A percentile compares a stretch with the other conserved stretches of the same genome.
phyloP scores from a whole-genome alignment of 2,329 filamentous ascomycete species.

The Scorias spongiosa region DNA sequence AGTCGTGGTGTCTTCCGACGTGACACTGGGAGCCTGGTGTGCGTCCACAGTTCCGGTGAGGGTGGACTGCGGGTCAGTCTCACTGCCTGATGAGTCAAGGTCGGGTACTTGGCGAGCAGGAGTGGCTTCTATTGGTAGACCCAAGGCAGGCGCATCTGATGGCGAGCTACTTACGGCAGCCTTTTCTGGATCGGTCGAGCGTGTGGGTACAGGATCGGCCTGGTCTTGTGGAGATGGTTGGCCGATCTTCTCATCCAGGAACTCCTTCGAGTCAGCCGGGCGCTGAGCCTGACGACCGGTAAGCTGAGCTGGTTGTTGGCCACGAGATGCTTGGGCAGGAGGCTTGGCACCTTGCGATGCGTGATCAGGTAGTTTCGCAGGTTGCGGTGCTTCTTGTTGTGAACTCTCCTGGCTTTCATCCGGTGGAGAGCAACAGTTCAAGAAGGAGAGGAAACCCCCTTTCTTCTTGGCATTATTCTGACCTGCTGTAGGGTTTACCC shows the following conservation, averaged over 20 bases:
- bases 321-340: constrained; percentile 29
- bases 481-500: constrained; percentile 16
- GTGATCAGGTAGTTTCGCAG: constrained; percentile 27
- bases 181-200: constrained; percentile 4
- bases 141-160: constrained; percentile 7
- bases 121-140: constrained; percentile 4
- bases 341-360: constrained; percentile 20
- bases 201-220: constrained; percentile 1
- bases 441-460: constrained; percentile 32
- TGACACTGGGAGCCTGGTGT: constrained; percentile 6
- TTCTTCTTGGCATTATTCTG: constrained; percentile 28
- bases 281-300: constrained; percentile 36
- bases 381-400: constrained; percentile 37
- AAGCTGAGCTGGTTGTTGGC: constrained; percentile 38
- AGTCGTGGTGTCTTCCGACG: constrained; percentile 1
- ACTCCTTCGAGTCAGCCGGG: constrained; percentile 29
- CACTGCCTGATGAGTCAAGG: constrained; percentile 1
- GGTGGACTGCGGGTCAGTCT: constrained; percentile 2
- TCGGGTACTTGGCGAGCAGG: constrained; percentile 5
- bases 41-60: constrained; percentile 1
- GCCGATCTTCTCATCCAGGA: constrained; percentile 28
- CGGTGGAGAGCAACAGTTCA: constrained; percentile 52
- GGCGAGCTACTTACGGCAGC: not conserved
- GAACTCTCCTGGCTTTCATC: constrained; percentile 43
- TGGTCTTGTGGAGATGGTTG: constrained; percentile 4